A percentile compares a stretch with the other conserved stretches of the same genome.
Evolutionary conservation across 2,329 filamentous ascomycete genomes (phyloP).

Genomic region (Fusarium nodosum): DNA sequence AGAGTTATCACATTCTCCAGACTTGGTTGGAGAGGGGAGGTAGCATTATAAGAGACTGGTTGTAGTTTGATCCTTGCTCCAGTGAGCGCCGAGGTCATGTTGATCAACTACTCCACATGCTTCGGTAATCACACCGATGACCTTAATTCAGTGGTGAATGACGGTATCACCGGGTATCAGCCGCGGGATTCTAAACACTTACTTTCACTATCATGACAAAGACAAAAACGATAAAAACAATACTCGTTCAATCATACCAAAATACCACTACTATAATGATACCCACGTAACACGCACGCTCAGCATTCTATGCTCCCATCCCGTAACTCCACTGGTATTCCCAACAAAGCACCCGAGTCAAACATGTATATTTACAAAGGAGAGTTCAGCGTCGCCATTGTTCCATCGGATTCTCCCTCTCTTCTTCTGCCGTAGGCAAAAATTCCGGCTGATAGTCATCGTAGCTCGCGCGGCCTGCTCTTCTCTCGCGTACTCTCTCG

Average conservation of each 20-base stretch:
- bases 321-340: conserved; percentile 22
- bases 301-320: conserved; percentile 14
- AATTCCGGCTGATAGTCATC: conserved; percentile 54
- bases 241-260: conserved; percentile 15
- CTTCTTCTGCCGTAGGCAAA: conserved; percentile 54
- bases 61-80: conserved; percentile 1
- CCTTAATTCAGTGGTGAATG: conserved; percentile 22
- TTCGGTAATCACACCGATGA: conserved; percentile 39
- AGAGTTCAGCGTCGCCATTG: conserved; percentile 29
- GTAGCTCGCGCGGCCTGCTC: conserved; percentile 38
- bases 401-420: conserved; percentile 51
- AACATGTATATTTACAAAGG: conserved; percentile 27
- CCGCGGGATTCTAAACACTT: not conserved
- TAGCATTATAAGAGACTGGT: conserved; percentile 5
- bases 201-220: not conserved
- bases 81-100: conserved; percentile 32
- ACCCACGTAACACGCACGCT: conserved; percentile 1
- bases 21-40: conserved; percentile 13
- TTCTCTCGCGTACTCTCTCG: conserved; percentile 32
- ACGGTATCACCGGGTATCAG: conserved; percentile 1
- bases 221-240: not conserved
- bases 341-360: conserved; percentile 3
- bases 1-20: conserved; percentile 32
- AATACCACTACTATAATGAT: conserved; percentile 6
- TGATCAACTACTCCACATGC: conserved; percentile 40